A percentile compares a stretch with the other conserved stretches of the same genome.
Conservation (phyloP, 1,139 yeast species). For the Entelexis paramagnoliae region DNA sequence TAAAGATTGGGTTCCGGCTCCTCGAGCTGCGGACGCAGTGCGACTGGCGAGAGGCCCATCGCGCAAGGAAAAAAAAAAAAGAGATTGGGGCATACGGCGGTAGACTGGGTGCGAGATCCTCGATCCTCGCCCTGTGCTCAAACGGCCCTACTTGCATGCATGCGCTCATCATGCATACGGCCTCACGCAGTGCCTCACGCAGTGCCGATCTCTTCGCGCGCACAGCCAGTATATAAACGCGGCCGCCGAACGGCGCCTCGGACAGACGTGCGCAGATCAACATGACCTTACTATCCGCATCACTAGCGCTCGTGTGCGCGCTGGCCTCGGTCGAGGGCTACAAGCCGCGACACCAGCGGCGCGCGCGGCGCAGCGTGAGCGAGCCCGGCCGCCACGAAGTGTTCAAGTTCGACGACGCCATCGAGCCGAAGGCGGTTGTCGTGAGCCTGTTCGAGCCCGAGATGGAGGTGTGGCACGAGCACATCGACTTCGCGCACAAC, state of each 20-base stretch:
- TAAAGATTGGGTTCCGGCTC: too few relatives aligned
- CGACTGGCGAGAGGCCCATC: too few relatives aligned
- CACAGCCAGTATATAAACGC: not conserved
- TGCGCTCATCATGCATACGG: too few relatives aligned
- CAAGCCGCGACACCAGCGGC: not conserved
- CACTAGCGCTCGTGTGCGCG: not conserved
- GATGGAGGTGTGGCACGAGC: constrained; percentile 45
- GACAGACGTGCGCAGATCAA: not conserved
- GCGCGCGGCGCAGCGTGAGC: not conserved
- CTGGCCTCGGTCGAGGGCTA: not conserved
- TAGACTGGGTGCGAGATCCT: too few relatives aligned
- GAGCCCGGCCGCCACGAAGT: constrained; percentile 9
- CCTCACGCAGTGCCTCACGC: too few relatives aligned
- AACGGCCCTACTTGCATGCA: too few relatives aligned
- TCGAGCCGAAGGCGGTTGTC: constrained; percentile 43
- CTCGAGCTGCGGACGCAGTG: too few relatives aligned
- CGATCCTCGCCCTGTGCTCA: too few relatives aligned
- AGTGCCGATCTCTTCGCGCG: not conserved
- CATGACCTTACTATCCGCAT: not conserved
- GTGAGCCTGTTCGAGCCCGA: constrained; percentile 50
- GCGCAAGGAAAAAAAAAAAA: too few relatives aligned
- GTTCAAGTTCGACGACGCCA: constrained; percentile 14
- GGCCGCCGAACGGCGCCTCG: too few relatives aligned
- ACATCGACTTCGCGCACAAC: constrained; percentile 42
- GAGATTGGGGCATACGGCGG: too few relatives aligned